Base-by-base conservation (phyloP, 2,329 filamentous ascomycete genomes). In the Calonectria multiphialidica region DNA sequence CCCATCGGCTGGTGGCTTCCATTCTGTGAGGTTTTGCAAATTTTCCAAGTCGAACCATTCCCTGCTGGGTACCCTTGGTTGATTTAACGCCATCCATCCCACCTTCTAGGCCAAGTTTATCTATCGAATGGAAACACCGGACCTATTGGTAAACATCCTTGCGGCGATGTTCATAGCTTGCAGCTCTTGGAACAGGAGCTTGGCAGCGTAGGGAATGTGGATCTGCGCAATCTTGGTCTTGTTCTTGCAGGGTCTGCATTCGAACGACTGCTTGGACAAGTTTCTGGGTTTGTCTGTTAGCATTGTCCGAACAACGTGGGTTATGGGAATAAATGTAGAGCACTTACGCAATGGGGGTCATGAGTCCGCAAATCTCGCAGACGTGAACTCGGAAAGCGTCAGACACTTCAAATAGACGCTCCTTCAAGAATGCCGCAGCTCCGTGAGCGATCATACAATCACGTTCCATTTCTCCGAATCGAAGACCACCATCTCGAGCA, bases 391-490 rank as follows among this genome's bases (percentile, higher is more conserved):
- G 91, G 90, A 98, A 99, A 44, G 97, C 96, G 87, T 99, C 97
- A 66, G 95, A 98, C 63, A 99, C 97, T 83, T 98, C 96, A 81
- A 99, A 98, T 71, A 99, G 87, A 80, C 97, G 92, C 88, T 99
- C 97, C 87, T 99, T 99, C 82, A 99, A 87, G 90, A 99, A 99
- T 2, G 96, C 93, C 67, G 95, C 96, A 4, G 97, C 97, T 82
- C 97, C 97, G 83, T 99, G 97, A n/a, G 97, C 95, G 88, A 99
- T 99, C 97, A 99, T 99, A 84, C 97, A 99, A 91, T 99, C 97
- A 87, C 97, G 96, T 86, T 99, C 97, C 97, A 99, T 99, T 89
- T 99, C 97, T 92, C 97, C 97, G 91, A 99, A 99, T 83, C 97
- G 96, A 53, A 99, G 90, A 88, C 97, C 97, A 90, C 97, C 97